Evolutionary conservation across 2,329 filamentous ascomycete species (phyloP).

Genomic region (Grosmannia clavigera): DNA sequence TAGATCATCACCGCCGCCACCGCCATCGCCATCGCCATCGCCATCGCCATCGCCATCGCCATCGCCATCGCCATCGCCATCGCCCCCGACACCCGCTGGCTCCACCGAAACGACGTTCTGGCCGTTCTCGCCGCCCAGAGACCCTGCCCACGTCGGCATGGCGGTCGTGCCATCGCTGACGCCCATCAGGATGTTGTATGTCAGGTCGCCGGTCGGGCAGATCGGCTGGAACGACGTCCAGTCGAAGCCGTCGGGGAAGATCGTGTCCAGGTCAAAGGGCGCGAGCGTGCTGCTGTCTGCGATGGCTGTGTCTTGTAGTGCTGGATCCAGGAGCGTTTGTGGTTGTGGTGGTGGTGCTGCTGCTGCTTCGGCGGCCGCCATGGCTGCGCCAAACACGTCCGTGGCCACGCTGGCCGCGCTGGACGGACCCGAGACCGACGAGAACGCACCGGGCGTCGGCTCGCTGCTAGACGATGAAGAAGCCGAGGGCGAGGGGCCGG

Average conservation of each 20-base stretch:
- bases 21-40: background rate
- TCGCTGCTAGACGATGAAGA: background rate
- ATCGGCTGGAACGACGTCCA: constrained; percentile 40
- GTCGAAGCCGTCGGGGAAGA: constrained; percentile 32
- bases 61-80: background rate
- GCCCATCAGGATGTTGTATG: constrained; percentile 43
- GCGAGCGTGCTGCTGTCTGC: too few species aligned
- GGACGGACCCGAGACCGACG: constrained; percentile 1
- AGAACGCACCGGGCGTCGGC: constrained; percentile 4
- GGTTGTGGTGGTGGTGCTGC: background rate
- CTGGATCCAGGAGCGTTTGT: background rate
- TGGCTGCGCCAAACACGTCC: constrained; percentile 4
- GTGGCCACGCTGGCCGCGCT: constrained; percentile 6
- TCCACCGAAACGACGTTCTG: background rate
- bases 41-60: background rate
- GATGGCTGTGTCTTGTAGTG: background rate
- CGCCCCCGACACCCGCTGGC: background rate
- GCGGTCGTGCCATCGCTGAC: constrained; percentile 16
- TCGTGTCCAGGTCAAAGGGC: constrained; percentile 14
- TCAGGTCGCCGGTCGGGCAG: constrained; percentile 43
- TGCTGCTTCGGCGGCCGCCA: background rate
- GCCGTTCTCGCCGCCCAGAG: background rate
- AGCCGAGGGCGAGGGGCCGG: background rate
- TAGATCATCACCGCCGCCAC: background rate
- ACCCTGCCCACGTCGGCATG: constrained; percentile 1